Evolutionary conservation across 1,139 yeast species (phyloP), one percentile per base, ranked within the genome.

Genomic region (Sugiyamaella xylanicola): DNA sequence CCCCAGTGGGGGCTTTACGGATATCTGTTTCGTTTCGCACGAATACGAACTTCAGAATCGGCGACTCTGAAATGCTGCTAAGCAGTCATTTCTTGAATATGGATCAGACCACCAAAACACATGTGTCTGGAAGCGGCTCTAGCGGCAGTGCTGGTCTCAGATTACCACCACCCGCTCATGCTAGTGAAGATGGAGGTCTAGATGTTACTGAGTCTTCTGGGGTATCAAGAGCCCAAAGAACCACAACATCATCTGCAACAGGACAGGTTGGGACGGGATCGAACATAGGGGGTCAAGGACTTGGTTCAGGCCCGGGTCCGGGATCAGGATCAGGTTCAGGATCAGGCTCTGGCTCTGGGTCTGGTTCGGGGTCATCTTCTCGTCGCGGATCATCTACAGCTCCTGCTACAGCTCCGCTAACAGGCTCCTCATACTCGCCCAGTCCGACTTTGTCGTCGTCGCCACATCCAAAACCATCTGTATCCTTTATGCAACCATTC

Each of bases 21-120:
- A 79, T 89, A 8, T 83, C 95, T 0, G 92, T 89, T 1, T 87
- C 95, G 4, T 92, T 87, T 67, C 79, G 99, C 57, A 78, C 76
- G 41, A 87, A 89, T 65, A 78, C 83, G 58, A 80, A 82, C 54
- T 93, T 92, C 70, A 74, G 79, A 42, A 75, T 89, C 17, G 81
- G 78, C 60, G 92, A 87, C 63, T 81, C 83, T 44, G 92, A 87
- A 66, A 84, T 82, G 54, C 71, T 84, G 2, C 69, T 86, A 32
- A 81, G 87, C 9, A 78, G 78, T 35, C 88, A 85, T 60, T 85
- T 85, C 63, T 70, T 79, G 51, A 72, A 72, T 47, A 68, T 80
- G 63, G 86, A 82, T 62, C 71, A 39, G 22, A 25, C 51, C 8
- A 32, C 37, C 20, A 25, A 37, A 20, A 48, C 52, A 3, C 52